A percentile compares a stretch with the other conserved stretches of the same genome.
phyloP scores from a whole-genome alignment of 441 rosid species.

The Gossypium trilobum region DNA sequence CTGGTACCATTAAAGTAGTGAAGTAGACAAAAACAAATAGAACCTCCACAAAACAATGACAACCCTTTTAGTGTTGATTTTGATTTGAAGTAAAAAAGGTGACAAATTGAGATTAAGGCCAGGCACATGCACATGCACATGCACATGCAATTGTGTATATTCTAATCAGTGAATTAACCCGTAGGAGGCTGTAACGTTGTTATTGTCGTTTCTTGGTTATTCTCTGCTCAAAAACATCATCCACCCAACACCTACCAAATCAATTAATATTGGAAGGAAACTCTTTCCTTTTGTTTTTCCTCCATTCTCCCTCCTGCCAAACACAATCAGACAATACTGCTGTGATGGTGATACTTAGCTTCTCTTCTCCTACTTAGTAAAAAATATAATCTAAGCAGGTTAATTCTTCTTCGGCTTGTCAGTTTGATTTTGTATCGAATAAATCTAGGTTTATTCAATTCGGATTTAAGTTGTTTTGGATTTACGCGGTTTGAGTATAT shows the following conservation, averaged over 20 bases:
- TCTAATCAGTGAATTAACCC: neutral
- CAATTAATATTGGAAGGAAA: neutral
- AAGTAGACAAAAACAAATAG: neutral
- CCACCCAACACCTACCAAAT: neutral
- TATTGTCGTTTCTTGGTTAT: neutral
- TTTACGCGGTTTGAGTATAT: too few species aligned
- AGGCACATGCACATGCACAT: neutral
- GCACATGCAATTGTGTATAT: neutral
- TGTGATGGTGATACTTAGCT: constrained; percentile 11
- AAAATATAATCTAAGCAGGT: too few species aligned
- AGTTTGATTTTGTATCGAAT: too few species aligned
- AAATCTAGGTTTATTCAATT: too few species aligned
- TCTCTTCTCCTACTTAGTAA: neutral
- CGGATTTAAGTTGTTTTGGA: too few species aligned
- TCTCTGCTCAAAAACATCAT: neutral
- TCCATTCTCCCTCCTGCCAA: constrained; percentile 4
- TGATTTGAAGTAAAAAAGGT: neutral
- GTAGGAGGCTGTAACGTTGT: neutral
- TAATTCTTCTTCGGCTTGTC: too few species aligned
- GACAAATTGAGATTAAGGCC: neutral
- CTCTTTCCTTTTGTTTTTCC: neutral
- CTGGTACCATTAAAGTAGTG: neutral
- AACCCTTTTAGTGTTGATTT: neutral
- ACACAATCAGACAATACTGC: constrained; percentile 16
- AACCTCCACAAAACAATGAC: neutral